Conservation (phyloP, 75 land plant species). For the Ceratopteris richardii region DNA sequence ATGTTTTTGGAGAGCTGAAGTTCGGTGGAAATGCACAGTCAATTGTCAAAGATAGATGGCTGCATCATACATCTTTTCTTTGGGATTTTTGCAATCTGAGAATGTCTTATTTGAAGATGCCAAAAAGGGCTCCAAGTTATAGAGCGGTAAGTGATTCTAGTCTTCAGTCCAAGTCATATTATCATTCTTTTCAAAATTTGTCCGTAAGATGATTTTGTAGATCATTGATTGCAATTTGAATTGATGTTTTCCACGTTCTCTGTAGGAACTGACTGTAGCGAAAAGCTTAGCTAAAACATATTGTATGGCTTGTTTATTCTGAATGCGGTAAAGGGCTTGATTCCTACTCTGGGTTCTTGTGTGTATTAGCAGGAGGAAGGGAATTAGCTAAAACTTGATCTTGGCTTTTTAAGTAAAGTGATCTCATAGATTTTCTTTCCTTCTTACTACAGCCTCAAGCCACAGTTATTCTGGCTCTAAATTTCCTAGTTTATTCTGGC, state of each 20-base stretch:
- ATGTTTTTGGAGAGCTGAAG: conserved; percentile 64
- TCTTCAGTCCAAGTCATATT: neutral
- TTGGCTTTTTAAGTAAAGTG: no score
- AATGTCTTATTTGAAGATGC: conserved; percentile 66
- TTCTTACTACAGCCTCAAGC: neutral
- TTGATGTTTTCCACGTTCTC: no score
- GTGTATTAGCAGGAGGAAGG: no score
- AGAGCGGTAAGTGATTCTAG: conserved; percentile 35
- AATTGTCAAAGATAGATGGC: conserved; percentile 61
- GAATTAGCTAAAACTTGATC: no score
- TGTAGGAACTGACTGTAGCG: no score
- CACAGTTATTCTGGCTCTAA: neutral
- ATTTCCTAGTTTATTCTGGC: neutral
- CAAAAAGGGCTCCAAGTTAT: conserved; percentile 51
- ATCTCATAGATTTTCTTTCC: neutral
- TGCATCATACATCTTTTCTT: conserved; percentile 84
- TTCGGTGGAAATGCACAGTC: conserved; percentile 90
- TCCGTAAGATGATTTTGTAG: no score
- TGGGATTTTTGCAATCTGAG: conserved; percentile 60
- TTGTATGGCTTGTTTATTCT: no score
- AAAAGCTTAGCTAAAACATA: no score
- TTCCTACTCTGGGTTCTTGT: no score
- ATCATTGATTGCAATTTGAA: no score
- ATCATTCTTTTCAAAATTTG: neutral
- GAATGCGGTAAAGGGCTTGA: no score